Conservation (phyloP, 345 rosid genomes). For the Lepidium didymum region DNA sequence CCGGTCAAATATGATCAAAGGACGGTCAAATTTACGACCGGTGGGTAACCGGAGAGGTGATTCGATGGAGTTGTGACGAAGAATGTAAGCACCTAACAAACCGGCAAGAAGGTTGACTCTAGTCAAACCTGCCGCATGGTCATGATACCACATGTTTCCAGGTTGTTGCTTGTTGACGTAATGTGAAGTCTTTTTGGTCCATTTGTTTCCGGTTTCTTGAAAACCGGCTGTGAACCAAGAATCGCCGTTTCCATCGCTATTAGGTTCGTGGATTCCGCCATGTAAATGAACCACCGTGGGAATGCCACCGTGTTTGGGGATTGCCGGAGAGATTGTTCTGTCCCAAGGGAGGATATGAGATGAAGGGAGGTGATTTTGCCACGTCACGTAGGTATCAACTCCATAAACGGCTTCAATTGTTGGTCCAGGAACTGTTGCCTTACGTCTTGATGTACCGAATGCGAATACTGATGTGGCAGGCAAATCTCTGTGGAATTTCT, state of each 20-base stretch:
- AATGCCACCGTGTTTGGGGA: slow-evolving; percentile 42
- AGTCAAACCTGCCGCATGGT: slow-evolving; percentile 87
- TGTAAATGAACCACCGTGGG: slow-evolving; percentile 98
- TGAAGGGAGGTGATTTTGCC: slow-evolving; percentile 83
- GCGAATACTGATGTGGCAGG: slow-evolving; percentile 83
- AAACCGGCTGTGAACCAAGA: slow-evolving; percentile 83
- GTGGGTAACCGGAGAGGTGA: slow-evolving; percentile 48
- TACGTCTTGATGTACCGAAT: slow-evolving; percentile 48
- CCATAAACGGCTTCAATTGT: slow-evolving; percentile 81
- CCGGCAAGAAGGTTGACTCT: slow-evolving; percentile 86
- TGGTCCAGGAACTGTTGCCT: slow-evolving; percentile 84
- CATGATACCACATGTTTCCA: slow-evolving; percentile 92
- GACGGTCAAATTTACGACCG: slow-evolving; percentile 51
- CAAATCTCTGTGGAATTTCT: slow-evolving; percentile 89
- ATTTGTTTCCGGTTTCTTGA: slow-evolving; percentile 46
- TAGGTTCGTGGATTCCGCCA: slow-evolving; percentile 67
- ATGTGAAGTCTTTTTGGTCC: slow-evolving; percentile 50
- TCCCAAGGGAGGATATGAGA: slow-evolving; percentile 92
- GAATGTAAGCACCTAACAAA: slow-evolving; percentile 64
- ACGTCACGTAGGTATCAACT: slow-evolving; percentile 49
- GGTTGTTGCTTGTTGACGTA: slow-evolving; percentile 74
- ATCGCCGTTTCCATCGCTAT: slow-evolving; percentile 67
- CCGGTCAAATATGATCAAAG: slow-evolving; percentile 67
- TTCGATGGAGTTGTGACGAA: slow-evolving; percentile 53
- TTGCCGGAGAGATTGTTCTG: slow-evolving; percentile 70